Evolutionary conservation across 1,284 basidiomycete genomes (phyloP), one percentile per base, ranked within the genome.

Genomic region (Trametes sp.): DNA sequence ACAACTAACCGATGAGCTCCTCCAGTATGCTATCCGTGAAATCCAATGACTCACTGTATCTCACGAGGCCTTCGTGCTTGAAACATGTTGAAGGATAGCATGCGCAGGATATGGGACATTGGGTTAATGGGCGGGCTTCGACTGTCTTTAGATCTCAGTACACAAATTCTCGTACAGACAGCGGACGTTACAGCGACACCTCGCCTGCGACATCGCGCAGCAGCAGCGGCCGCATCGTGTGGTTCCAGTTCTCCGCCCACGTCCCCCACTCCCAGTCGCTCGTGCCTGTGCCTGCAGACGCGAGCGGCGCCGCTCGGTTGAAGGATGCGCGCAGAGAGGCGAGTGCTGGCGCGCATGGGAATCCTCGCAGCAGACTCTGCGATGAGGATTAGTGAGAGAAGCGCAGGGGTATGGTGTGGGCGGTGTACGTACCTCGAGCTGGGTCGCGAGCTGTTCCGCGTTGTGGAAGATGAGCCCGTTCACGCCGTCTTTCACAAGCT

Each of bases 221-320:
- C 52, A 93, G 77, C 53, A 93, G 73, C 23, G 89, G 91, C 69
- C 81, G 81, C 64, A 96, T 81, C 23, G 86, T 80, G 46, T 78
- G 78, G 65, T 86, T 82, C 95, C 95, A 97, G 69, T 95, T 95
- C 59, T 94, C 87, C 57, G 89, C 84, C 95, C 95, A 97, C 0
- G 85, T 87, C 26, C 81, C 77, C 93, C 92, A 93, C 60, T 82
- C 78, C 83, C 82, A 84, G 26, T 75, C 75, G 11, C 75, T 74
- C 14, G 68, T 73, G 19, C 73, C 72, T 26, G 61, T 11, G 36
- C 53, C 26, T 31, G 62, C 54, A 45, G 48, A 44, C 41, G 54
- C 57, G 24, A 49, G 33, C 14, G 65, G 62, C 14, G 57, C 53
- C 23, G 61, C 59, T 28, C 54, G 68, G 29, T 56, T 53, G 35